phyloP scores from a whole-genome alignment of 805 yeast genomes.

The Candida nemodendra region DNA sequence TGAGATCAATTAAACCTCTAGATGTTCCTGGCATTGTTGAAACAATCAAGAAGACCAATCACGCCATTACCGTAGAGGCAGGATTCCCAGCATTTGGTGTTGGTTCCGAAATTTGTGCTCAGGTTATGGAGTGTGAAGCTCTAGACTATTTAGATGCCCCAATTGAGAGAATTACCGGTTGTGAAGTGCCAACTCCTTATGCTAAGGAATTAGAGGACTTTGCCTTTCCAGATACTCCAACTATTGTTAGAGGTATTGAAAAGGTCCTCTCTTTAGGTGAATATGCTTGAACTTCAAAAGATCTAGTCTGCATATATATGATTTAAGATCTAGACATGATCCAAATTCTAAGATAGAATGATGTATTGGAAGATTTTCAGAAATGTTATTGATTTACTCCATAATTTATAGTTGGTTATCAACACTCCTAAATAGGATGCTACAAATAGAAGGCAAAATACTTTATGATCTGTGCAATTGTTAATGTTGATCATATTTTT shows the following conservation, averaged over 20 bases:
- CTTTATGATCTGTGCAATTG: too few relatives aligned
- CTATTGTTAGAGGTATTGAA: constrained; percentile 82
- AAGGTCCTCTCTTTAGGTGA: constrained; percentile 65
- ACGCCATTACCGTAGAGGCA: constrained; percentile 92
- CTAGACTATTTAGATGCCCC: constrained; percentile 99
- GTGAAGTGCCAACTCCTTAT: constrained; percentile 99
- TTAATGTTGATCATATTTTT: too few relatives aligned
- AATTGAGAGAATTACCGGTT: constrained; percentile 97
- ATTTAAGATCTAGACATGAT: too few relatives aligned
- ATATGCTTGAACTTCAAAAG: constrained; percentile 34
- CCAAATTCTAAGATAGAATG: too few relatives aligned
- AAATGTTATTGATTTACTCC: too few relatives aligned
- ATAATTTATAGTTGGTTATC: too few relatives aligned
- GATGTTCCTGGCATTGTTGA: constrained; percentile 83
- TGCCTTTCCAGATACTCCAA: constrained; percentile 96
- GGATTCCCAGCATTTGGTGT: constrained; percentile 99
- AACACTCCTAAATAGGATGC: too few relatives aligned
- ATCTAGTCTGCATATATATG: too few relatives aligned
- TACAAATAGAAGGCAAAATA: too few relatives aligned
- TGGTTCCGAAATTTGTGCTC: constrained; percentile 97
- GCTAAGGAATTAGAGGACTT: constrained; percentile 94
- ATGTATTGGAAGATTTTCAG: too few relatives aligned
- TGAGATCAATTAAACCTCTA: constrained; percentile 95
- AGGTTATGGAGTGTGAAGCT: constrained; percentile 97
- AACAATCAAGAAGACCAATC: constrained; percentile 95